Evolutionary conservation across 805 yeast genomes (phyloP), one percentile per base, ranked within the genome.

Genomic region (Saturnispora serradocipensis): DNA sequence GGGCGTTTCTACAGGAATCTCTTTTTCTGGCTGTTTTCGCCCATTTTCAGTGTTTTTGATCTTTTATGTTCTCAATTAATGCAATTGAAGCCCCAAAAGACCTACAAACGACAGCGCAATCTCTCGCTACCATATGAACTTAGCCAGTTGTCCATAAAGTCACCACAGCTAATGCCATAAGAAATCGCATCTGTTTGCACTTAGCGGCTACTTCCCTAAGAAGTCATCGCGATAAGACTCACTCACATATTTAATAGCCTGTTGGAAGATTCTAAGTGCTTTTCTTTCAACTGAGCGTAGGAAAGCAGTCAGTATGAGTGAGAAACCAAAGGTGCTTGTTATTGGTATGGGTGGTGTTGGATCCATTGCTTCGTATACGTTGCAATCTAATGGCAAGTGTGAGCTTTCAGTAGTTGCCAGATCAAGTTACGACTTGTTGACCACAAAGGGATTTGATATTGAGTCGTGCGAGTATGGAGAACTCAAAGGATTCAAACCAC

Each of bases 261-360:
- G 34, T 13, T 18, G 24, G 24, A 4, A 38, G 28, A 6, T 25
- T 5, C 28, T 25, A 38, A 18, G 13, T 40, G 5, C 10, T 11
- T 22, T 24, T 40, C 44, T 40, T 40, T 11, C 34, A 30, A 13
- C 6, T 16, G 27, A 3, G 11, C 5, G 3, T 9, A 13, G 24
- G 18, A 18, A 6, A 32, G 18, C 24, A 20, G 22, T n/a, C 15
- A 18, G 16, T 16, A 51, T 53, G 60, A 16, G 51, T 24, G 7
- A 52, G 44, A 63, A 59, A 45, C 5, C 65, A 27, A 70, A 71
- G 48, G 80, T 82, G 16, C 70, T 87, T 11, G 69, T 87, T 10
- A 75, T 87, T 39, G 96, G 96, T 10, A 76, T 88, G 43, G 96
- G 96, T 15, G 96, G 95, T 38, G 93, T 88, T 10, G 96, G 96